Percentiles rank a stretch among this genome's conserved stretches.
phyloP scores from a whole-genome alignment of 176 grass and related monocot genomes.

The Dendrocalamus sinicus region DNA sequence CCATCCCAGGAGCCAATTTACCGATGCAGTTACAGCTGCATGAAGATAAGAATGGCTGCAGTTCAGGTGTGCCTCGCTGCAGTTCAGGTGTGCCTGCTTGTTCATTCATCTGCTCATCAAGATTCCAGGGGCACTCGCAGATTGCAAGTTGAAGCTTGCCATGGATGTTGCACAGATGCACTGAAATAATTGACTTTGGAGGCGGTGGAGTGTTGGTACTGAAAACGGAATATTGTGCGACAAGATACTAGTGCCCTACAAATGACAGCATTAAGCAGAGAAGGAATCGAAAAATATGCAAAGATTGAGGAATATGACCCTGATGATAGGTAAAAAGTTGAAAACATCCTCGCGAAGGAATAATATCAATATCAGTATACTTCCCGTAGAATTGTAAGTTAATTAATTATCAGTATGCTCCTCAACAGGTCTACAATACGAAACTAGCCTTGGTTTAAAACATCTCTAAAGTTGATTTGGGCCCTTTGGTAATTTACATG shows the following conservation, averaged over 20 bases:
- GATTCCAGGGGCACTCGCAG: slow-evolving; percentile 17
- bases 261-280: slow-evolving; percentile 37
- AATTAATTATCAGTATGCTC: background rate
- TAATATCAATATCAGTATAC: slow-evolving; percentile 33
- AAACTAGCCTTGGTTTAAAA: slow-evolving; percentile 10
- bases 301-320: slow-evolving; percentile 30
- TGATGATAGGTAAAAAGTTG: slow-evolving; percentile 33
- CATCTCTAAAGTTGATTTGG: slow-evolving; percentile 16
- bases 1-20: slow-evolving; percentile 43
- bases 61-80: background rate
- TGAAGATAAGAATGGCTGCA: slow-evolving; percentile 28
- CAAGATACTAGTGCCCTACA: slow-evolving; percentile 35
- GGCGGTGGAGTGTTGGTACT: slow-evolving; percentile 28
- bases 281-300: slow-evolving; percentile 44
- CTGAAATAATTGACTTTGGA: slow-evolving; percentile 25
- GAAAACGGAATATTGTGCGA: slow-evolving; percentile 22
- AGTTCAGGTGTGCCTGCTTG: slow-evolving; percentile 10
- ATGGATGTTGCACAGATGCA: slow-evolving; percentile 33
- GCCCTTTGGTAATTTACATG: slow-evolving; percentile 9
- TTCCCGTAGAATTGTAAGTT: background rate
- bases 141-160: slow-evolving; percentile 34
- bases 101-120: slow-evolving; percentile 28
- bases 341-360: background rate
- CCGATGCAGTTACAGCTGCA: slow-evolving; percentile 33
- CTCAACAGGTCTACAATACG: background rate